These are phyloP conservation scores for Phytophthora pisi DNA, from an alignment of 352 stramenopile genomes.

Conservation along the genomic window DNA sequence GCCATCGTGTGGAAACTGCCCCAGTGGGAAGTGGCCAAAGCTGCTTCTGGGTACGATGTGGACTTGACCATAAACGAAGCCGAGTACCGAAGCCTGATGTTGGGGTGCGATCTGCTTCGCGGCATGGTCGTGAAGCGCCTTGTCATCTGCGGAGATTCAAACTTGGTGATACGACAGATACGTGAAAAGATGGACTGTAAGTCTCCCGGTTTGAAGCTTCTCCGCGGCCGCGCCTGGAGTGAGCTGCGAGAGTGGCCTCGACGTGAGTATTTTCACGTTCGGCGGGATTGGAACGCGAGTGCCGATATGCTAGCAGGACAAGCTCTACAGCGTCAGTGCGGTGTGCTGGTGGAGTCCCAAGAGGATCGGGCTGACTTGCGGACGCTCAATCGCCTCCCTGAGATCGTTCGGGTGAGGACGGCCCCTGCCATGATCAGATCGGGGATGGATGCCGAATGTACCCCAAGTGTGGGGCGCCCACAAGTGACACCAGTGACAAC, in stretches of 20 bases:
- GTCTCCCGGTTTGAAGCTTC: background rate
- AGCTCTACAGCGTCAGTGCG: background rate
- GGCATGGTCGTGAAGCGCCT: no score
- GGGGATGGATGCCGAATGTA: no score
- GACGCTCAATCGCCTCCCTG: background rate
- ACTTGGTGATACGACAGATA: slow-evolving; percentile 3
- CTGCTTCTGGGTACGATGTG: no score
- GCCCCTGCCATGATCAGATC: no score
- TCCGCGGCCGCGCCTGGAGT: background rate
- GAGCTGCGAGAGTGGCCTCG: background rate
- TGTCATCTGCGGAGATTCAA: slow-evolving; percentile 4
- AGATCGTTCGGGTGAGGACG: no score
- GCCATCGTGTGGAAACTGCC: no score
- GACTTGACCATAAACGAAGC: no score
- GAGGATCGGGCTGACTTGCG: background rate
- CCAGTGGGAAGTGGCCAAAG: no score
- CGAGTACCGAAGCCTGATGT: no score
- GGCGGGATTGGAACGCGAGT: slow-evolving; percentile 13
- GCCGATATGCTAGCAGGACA: background rate
- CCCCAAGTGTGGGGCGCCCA: background rate
- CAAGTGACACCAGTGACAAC: background rate
- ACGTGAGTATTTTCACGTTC: slow-evolving; percentile 1
- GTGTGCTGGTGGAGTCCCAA: background rate
- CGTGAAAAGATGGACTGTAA: slow-evolving; percentile 11
- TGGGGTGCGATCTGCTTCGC: no score